These are phyloP conservation scores for Colletotrichum cordylinicola DNA, from an alignment of 2,329 filamentous ascomycete genomes.

Conservation along the genomic window DNA sequence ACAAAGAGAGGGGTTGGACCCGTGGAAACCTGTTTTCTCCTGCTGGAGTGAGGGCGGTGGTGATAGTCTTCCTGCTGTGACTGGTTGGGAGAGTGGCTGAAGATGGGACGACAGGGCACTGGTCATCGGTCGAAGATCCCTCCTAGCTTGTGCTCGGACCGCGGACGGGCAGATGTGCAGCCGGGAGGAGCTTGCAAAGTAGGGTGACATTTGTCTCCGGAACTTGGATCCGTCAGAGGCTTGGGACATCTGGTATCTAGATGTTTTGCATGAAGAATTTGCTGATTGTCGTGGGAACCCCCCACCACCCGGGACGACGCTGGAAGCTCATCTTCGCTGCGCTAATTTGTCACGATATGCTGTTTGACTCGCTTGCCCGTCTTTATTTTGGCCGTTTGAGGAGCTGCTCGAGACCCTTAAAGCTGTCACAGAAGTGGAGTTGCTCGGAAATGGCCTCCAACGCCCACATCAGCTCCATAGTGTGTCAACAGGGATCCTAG, in stretches of 20 bases:
- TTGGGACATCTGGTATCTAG: neutral
- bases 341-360: neutral
- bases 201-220: conserved; percentile 6
- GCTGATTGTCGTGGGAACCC: neutral
- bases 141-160: conserved; percentile 11
- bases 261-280: neutral
- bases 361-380: neutral
- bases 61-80: neutral
- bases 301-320: neutral
- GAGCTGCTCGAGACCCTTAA: neutral
- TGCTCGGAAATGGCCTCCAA: neutral
- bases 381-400: neutral
- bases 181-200: conserved; percentile 2
- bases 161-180: neutral
- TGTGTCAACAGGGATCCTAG: neutral
- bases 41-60: neutral
- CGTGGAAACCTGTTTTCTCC: conserved; percentile 11
- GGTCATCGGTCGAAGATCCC: neutral
- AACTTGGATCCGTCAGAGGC: neutral
- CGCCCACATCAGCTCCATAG: neutral
- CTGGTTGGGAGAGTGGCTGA: neutral
- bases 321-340: neutral
- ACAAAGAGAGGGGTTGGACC: neutral
- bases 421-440: neutral
- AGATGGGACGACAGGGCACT: conserved; percentile 6